Percentiles rank a stretch among this genome's conserved stretches.
Conservation (phyloP, 495 filamentous ascomycete genomes). For the Tuber brumale region DNA sequence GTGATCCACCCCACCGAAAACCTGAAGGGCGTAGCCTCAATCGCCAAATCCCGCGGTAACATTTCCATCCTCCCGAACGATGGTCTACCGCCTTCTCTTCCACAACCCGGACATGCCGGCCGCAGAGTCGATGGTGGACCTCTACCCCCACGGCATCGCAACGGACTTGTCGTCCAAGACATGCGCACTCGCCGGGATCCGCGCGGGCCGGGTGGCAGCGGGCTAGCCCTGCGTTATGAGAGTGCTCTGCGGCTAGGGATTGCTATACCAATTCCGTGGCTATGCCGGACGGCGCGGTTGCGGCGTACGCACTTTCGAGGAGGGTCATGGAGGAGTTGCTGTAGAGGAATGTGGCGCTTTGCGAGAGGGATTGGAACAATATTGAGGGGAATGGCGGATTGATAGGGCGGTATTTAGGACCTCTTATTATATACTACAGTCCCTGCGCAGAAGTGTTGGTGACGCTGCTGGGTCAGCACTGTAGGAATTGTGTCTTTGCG, state of each 20-base stretch:
- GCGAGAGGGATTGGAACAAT: constrained; percentile 61
- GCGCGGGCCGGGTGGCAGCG: constrained; percentile 53
- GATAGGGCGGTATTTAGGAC: constrained; percentile 55
- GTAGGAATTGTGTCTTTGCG: too few relatives aligned
- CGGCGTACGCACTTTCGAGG: constrained; percentile 62
- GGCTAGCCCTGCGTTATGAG: constrained; percentile 46
- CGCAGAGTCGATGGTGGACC: constrained; percentile 62
- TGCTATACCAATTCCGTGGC: constrained; percentile 84
- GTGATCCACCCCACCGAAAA: constrained; percentile 58
- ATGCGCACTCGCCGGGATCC: constrained; percentile 71
- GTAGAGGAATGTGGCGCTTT: constrained; percentile 62
- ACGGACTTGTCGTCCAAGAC: constrained; percentile 84
- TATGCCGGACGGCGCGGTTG: constrained; percentile 69
- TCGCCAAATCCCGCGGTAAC: constrained; percentile 53
- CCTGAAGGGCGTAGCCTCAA: constrained; percentile 56
- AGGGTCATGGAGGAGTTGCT: constrained; percentile 62
- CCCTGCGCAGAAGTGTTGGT: too few relatives aligned
- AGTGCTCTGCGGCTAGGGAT: constrained; percentile 55
- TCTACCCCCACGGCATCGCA: constrained; percentile 64
- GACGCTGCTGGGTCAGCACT: too few relatives aligned
- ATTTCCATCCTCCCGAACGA: constrained; percentile 73
- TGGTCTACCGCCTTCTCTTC: constrained; percentile 81
- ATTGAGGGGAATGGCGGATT: constrained; percentile 47
- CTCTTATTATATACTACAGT: constrained; percentile 57
- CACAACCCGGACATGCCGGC: constrained; percentile 47